Percentiles rank a stretch among this genome's conserved stretches.
phyloP scores from a whole-genome alignment of 2,329 filamentous ascomycete genomes.

The Fusarium oxysporum region DNA sequence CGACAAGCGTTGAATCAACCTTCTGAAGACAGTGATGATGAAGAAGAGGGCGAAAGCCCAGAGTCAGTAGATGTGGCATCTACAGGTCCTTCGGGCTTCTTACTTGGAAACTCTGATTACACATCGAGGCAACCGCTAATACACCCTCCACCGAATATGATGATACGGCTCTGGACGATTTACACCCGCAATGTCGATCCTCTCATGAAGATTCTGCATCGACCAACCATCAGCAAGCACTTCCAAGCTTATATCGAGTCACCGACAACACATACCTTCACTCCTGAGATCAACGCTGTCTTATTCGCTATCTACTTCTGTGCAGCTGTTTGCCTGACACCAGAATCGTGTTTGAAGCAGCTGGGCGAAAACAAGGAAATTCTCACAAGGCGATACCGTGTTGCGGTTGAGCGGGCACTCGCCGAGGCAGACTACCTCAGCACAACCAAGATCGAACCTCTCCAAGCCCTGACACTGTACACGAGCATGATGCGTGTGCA shows the following conservation, averaged over 20 bases:
- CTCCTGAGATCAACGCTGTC: constrained; percentile 50
- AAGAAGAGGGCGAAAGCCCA: constrained; percentile 50
- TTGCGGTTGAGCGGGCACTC: constrained; percentile 53
- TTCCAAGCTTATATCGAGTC: constrained; percentile 46
- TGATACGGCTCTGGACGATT: constrained; percentile 51
- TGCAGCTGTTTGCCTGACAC: constrained; percentile 50
- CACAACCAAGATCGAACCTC: constrained; percentile 52
- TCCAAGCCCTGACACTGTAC: constrained; percentile 58
- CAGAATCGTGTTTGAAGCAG: constrained; percentile 47
- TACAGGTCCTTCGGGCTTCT: constrained; percentile 44
- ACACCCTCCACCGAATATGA: constrained; percentile 54
- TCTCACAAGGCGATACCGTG: constrained; percentile 49
- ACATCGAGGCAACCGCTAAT: constrained; percentile 29
- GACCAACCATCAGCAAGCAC: constrained; percentile 52
- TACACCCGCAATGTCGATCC: constrained; percentile 58
- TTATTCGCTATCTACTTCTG: constrained; percentile 59
- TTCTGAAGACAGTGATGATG: constrained; percentile 54
- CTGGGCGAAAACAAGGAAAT: constrained; percentile 52
- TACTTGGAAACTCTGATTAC: constrained; percentile 44
- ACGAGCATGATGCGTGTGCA: constrained; percentile 54
- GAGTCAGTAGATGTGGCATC: constrained; percentile 44
- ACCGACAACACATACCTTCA: constrained; percentile 24
- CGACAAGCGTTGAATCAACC: constrained; percentile 57
- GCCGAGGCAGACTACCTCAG: constrained; percentile 58
- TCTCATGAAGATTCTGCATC: constrained; percentile 58